Base-by-base conservation (phyloP, 257 asterid species). In the Asclepias syriaca region DNA sequence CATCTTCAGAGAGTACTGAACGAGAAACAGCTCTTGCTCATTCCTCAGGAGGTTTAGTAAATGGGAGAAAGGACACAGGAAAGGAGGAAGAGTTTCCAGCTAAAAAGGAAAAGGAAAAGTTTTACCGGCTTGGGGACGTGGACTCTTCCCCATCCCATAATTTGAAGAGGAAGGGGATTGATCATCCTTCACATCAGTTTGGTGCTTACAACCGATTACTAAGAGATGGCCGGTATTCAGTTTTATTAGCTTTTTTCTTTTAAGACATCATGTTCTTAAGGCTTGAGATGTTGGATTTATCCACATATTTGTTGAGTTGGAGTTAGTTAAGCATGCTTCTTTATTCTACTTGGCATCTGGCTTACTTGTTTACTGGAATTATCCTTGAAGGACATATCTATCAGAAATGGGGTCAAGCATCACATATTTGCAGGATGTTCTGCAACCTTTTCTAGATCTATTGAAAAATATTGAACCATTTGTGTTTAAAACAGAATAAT, bases 201-300 rank as follows among this genome's bases (percentile, higher is more conserved):
- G 88, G 89, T 72, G 92, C 83, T 75, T 94, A 89, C 82, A 81
- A 87, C 80, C 87, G 81, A 78, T 90, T 88, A 71, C 74, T 94
- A 80, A 82, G 93, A 85, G 90, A 91, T 80, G 96, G 90, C 79
- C 87, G 99, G 99, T 91, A 84, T 80, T 71, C 71, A 51, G 49
- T 22, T 18, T 45, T 49, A 37, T 56, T 75, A 72, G 49, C 66
- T 40, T 64, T 32, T 48, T 10, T 6, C 34, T 45, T 54, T 64
- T 16, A 1, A 11, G 48, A 18, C 11, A 27, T 67, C 60, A 21
- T 56, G 48, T 61, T 72, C 63, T 71, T 43, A 27, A 40, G 39
- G 40, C 40, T 29, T 58, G 65, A 65, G 22, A 65, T 32, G 19
- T 49, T 54, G 5, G 8, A 39, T 40, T 22, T 5, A 69, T 58